Percentiles rank a stretch among this genome's conserved stretches.
Conservation (phyloP, 768 basidiomycete species). For the Cyclocybe cylindracea region DNA sequence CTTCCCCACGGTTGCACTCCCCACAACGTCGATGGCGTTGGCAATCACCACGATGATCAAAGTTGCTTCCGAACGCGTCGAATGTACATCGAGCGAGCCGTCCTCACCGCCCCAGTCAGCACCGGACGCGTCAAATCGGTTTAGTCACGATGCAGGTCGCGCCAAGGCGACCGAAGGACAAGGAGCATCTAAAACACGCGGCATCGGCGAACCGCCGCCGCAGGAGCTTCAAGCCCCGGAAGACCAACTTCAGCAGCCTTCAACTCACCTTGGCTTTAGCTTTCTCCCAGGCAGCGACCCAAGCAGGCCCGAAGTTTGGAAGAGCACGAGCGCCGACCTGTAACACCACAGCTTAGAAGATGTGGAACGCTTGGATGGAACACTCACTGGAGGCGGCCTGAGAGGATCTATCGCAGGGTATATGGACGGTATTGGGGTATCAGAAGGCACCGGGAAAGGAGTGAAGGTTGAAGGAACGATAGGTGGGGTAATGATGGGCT, state of each 20-base stretch:
- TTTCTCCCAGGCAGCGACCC: slow-evolving; percentile 59
- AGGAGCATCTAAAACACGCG: no score
- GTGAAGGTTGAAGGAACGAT: slow-evolving; percentile 36
- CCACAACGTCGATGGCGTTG: no score
- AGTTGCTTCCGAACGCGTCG: no score
- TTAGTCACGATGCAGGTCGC: no score
- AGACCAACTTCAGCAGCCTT: neutral
- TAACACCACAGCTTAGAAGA: slow-evolving; percentile 1
- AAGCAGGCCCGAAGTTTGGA: slow-evolving; percentile 54
- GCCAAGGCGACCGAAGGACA: no score
- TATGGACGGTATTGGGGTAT: slow-evolving; percentile 49
- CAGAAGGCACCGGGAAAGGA: slow-evolving; percentile 63
- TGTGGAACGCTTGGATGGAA: neutral
- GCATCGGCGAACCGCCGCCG: neutral
- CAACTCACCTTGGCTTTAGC: slow-evolving; percentile 54
- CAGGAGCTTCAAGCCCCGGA: neutral
- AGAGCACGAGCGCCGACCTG: slow-evolving; percentile 37
- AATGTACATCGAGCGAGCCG: no score
- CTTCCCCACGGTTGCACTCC: no score
- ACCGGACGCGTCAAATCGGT: no score
- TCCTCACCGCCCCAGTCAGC: no score
- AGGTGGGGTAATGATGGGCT: neutral
- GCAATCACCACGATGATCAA: no score
- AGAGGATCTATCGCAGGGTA: slow-evolving; percentile 58
- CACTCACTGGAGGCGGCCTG: slow-evolving; percentile 54